A percentile compares a stretch with the other conserved stretches of the same genome.
These are phyloP conservation scores for Didymella arachidicola DNA, from an alignment of 2,329 filamentous ascomycete species.

Conservation along the genomic window DNA sequence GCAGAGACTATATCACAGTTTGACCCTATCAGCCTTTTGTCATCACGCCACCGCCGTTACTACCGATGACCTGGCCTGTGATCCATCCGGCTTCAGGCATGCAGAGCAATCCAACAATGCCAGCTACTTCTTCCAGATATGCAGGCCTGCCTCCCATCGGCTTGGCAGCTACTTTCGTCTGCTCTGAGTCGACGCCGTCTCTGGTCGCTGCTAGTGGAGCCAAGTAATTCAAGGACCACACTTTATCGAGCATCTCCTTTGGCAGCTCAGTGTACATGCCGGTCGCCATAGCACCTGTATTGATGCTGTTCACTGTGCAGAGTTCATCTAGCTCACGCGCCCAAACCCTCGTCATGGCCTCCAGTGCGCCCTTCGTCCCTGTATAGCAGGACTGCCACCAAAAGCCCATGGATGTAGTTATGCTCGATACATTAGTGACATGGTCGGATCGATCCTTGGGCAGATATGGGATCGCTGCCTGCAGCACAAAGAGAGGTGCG, in stretches of 20 bases:
- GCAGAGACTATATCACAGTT: too few relatives aligned
- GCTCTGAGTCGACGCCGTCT: conserved; percentile 52
- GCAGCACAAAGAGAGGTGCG: background rate
- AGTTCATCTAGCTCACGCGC: conserved; percentile 55
- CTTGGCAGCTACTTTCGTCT: conserved; percentile 65
- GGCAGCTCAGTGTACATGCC: conserved; percentile 65
- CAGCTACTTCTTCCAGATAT: conserved; percentile 73
- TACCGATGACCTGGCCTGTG: conserved; percentile 77
- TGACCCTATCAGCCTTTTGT: conserved; percentile 26
- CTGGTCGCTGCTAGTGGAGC: conserved; percentile 68
- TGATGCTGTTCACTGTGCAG: conserved; percentile 70
- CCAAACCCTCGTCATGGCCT: conserved; percentile 71
- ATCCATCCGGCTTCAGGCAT: conserved; percentile 72
- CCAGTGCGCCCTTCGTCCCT: conserved; percentile 68
- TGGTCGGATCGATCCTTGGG: conserved; percentile 58
- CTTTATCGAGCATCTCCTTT: conserved; percentile 65
- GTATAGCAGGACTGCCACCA: conserved; percentile 65
- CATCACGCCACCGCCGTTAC: conserved; percentile 76
- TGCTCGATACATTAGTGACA: conserved; percentile 63
- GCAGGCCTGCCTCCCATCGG: conserved; percentile 61
- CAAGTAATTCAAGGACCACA: conserved; percentile 64
- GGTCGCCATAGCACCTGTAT: conserved; percentile 63
- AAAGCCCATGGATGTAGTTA: conserved; percentile 49
- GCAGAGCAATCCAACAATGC: conserved; percentile 76
- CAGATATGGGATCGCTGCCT: background rate